Base-by-base conservation (phyloP, 139 green algal species). In the Yamagishiella unicocca region DNA sequence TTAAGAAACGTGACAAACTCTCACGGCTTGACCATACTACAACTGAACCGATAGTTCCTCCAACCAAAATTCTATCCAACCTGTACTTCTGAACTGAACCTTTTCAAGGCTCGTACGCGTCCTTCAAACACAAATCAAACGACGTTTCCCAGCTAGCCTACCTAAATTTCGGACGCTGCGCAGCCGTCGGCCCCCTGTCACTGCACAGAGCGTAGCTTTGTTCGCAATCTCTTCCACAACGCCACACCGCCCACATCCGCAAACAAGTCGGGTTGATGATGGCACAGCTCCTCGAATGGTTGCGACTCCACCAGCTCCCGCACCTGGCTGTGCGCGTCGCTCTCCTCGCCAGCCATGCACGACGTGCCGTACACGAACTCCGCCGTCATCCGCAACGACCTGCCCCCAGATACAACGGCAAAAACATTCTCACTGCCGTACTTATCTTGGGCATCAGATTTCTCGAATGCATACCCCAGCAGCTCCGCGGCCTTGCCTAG, bases 341-440 rank as follows among this genome's bases (percentile, higher is more conserved):
- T 55, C 27, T 21, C 14, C 27, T 40, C 46, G 4, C 31, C n/a
- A 24, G n/a, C 78, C 82, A 89, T 82, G 40, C 73, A 85, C 31
- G 37, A 81, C 27, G 67, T 75, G n/a, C 87, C 83, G 29, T 85
- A 90, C 45, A 91, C 83, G 24, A 74, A 19, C 46, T 66, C 40
- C 12, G 25, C 46, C n/a, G 90, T 93, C 67, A 38, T 75, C 7
- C 87, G 71, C 82, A 93, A 40, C 38, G 82, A 90, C n/a, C 90
- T 82, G 55, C 90, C 90, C 6, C 86, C 86, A 50, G 88, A n/a
- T 0, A 76, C 0, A 1, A n/a, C 67, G 1, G 54, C 1, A n/a
- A 93, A 93, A 35, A 93, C 61, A 61, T 93, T 93, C 43, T 93
- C 90, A 2, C 90, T 45, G 37, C 90, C 90, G 70, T 74, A 93